These are phyloP conservation scores for Cercospora sp. DNA, from an alignment of 2,329 filamentous ascomycete species.

Conservation along the genomic window DNA sequence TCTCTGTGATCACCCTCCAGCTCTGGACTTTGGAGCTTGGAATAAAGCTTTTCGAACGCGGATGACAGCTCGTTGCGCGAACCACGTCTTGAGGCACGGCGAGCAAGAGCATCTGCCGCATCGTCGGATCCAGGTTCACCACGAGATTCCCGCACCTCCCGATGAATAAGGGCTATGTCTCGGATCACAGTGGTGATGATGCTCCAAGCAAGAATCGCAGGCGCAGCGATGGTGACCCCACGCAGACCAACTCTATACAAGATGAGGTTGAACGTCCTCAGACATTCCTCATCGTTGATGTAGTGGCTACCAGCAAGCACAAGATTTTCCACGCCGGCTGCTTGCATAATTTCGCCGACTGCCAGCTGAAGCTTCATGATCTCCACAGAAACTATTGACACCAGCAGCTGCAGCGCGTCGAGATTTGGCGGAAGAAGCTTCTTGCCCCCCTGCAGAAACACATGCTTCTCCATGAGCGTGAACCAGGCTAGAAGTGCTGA, in stretches of 20 bases:
- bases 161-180: slow-evolving; percentile 37
- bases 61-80: slow-evolving; percentile 21
- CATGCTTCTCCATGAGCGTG: slow-evolving; percentile 65
- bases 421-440: slow-evolving; percentile 37
- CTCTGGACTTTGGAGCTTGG: slow-evolving; percentile 26
- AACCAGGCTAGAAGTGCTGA: slow-evolving; percentile 71
- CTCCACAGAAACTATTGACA: slow-evolving; percentile 68
- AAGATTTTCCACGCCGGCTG: slow-evolving; percentile 20
- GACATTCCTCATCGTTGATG: slow-evolving; percentile 66
- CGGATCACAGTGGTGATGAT: slow-evolving; percentile 71
- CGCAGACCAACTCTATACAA: slow-evolving; percentile 61
- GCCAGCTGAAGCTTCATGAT: slow-evolving; percentile 69
- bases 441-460: slow-evolving; percentile 65
- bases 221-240: slow-evolving; percentile 64
- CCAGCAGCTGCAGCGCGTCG: slow-evolving; percentile 67
- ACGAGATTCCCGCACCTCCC: slow-evolving; percentile 21
- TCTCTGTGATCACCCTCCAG: slow-evolving; percentile 41
- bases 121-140: slow-evolving; percentile 38
- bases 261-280: slow-evolving; percentile 73
- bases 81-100: slow-evolving; percentile 19
- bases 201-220: slow-evolving; percentile 79
- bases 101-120: slow-evolving; percentile 18
- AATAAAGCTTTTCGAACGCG: slow-evolving; percentile 34
- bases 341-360: slow-evolving; percentile 52
- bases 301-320: slow-evolving; percentile 49